Base-by-base conservation (phyloP, 805 yeast species). In the Blastobotrys terrestris region DNA sequence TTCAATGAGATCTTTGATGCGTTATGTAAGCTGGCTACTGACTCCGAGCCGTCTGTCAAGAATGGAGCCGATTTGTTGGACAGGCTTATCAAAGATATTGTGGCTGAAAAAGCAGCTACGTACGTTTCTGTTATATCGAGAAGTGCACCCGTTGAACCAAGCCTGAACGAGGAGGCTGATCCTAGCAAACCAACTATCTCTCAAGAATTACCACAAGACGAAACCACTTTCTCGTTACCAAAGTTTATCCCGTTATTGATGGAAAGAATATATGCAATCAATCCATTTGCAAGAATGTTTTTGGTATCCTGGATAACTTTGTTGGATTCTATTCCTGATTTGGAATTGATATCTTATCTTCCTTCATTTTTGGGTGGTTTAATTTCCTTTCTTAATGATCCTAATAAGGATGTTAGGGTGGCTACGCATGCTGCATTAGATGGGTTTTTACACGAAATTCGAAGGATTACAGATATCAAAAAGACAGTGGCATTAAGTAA, bases 1-100 rank as follows among this genome's bases (percentile, higher is more conserved):
- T 94, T 94, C 75, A 94, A 92, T 69, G 98, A 94, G 69, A 85
- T 90, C 1, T 94, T 94, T 66, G 98, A 94, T 66, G 94, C 91
- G 16, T 74, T 94, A 51, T 91, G 97, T 66, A 84, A 85, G 55
- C 77, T 91, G 52, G 89, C 92, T 19, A 90, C 96, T 0, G 98
- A 92, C 63, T 79, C 90, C 1, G 98, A 94, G 61, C 81, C 85
- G 44, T 84, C 95, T 39, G 97, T 94, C 31, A 87, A 91, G 62
- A 92, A 90, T 61, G 99, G 97, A 7, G 97, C 98, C 3, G 97
- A 91, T 68, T 77, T 94, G 44, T 77, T 94, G 57, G 97, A 94
- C 67, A 69, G 97, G 35, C 75, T 94, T 55, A 81, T 94, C 60
- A 91, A 94, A 66, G 99, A 94, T 66, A 91, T 94, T 45, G 96